These are phyloP conservation scores for Lycium barbarum DNA, from an alignment of 257 asterid genomes.

Conservation along the genomic window DNA sequence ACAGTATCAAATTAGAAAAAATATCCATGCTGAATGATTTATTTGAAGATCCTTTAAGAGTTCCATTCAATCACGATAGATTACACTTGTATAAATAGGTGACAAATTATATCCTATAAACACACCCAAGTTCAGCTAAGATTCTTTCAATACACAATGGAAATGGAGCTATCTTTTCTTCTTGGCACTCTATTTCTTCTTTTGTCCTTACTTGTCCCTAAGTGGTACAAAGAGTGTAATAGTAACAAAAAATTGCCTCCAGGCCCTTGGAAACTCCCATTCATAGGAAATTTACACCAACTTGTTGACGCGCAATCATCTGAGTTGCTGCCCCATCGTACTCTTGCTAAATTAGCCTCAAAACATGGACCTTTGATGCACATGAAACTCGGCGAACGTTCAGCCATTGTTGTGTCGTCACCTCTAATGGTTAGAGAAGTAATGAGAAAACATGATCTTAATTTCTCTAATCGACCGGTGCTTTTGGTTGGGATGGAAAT, in stretches of 20 bases:
- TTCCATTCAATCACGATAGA: background rate
- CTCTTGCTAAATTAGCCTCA: conserved; percentile 33
- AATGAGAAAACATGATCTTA: conserved; percentile 33
- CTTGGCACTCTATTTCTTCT: background rate
- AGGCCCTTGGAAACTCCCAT: conserved; percentile 46
- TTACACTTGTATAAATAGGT: background rate
- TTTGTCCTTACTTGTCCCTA: background rate
- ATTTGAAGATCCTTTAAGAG: no score
- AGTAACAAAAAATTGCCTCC: conserved; percentile 39
- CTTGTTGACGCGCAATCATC: conserved; percentile 22
- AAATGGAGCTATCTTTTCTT: conserved; percentile 12
- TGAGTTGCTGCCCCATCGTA: conserved; percentile 38
- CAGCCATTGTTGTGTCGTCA: conserved; percentile 33
- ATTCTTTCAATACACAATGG: background rate
- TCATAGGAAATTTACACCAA: conserved; percentile 56
- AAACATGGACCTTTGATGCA: conserved; percentile 42
- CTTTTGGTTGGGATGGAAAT: background rate
- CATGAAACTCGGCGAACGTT: conserved; percentile 39
- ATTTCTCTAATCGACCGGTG: conserved; percentile 30
- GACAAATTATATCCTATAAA: background rate
- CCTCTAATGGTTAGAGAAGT: conserved; percentile 36
- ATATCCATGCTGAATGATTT: background rate
- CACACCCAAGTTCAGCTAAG: background rate
- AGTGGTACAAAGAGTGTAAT: background rate
- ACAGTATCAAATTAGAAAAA: no score